Base-by-base conservation (phyloP, 257 asterid genomes). In the Solanum dulcamara region DNA sequence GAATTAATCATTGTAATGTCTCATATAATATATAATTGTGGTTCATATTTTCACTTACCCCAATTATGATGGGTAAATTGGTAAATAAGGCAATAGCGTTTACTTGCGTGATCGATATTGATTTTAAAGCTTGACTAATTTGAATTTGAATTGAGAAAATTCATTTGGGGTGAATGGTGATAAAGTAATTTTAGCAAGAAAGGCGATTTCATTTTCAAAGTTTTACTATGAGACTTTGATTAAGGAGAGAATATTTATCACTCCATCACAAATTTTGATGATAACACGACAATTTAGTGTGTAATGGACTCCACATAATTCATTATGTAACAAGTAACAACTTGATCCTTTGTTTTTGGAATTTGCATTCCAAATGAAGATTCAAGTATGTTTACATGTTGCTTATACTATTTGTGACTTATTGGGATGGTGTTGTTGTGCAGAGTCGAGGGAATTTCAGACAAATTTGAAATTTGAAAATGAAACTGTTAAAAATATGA, bases 1-100 rank as follows among this genome's bases (percentile, higher is more conserved):
- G 42, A 72, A n/a, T 72, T 40, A 72, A 72, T 72, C 22, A 72
- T 72, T 72, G 81, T 42, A n/a, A n/a, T 12, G 22, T 40, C 33
- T 12, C 81, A 40, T 71, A 20, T 59, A 59, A 14, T 15, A 28
- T 66, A n/a, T 40, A 22, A 33, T 38, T 70, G 35, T 40, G 48
- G 35, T 40, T 72, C 74, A 7, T 72, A 72, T 72, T n/a, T 72
- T 3, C 33, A 72, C 22, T 40, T 11, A 6, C 55, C n/a, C n/a
- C 55, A 40, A 12, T 40, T 17, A 40, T 40, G n/a, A 40, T n/a
- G n/a, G n/a, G 33, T 57, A 9, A 57, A 57, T 57, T 22, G 1
- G 66, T 57, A 57, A 57, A 57, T 14, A 9, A 22, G 14, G 64
- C 22, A 57, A 22, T 57, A 57, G 64, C 22, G 22, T 55, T 22